Base-by-base conservation (phyloP, 805 yeast species). In the Candida awuae region DNA sequence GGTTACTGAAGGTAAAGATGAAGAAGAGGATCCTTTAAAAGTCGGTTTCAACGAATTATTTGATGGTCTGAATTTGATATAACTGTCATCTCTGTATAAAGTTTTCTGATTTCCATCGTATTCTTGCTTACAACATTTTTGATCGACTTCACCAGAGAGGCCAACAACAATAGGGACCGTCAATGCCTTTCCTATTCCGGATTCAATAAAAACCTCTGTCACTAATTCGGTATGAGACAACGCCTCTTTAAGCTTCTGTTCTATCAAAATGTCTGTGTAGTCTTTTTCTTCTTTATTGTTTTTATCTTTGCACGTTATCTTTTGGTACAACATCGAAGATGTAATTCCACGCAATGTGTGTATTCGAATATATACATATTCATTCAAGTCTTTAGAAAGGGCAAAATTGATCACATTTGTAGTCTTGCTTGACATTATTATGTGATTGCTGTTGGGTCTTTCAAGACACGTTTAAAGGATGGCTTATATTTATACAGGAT, bases 351-450 rank as follows among this genome's bases (percentile, higher is more conserved):
- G 34, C 2, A 47, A 23, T 7, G 39, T 37, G 13, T 47, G 55
- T 12, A 79, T 58, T 43, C 70, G 76, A 6, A 79, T 55, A 20
- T 63, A 52, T 39, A 80, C 62, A 0, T 72, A 75, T 3, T 65
- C 45, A 26, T 69, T 65, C 15, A 79, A 52, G 44, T 77, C 84
- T 42, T 70, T 67, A 0, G 84, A 75, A 4, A 72, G 62, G 49
- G 74, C 73, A 53, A 75, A 78, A 6, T 78, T 69, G 23, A 42
- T 38, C 2, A 45, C 44, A 16, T 21, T 38, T 8, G 35, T 31
- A 4, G 26, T 20, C 18, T 23, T 31, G 6, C 39, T 42, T 15
- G 25, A 14, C 37, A 39, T 33, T n/a, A n/a, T n/a, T n/a, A n/a
- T n/a, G n/a, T n/a, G n/a, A n/a, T n/a, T n/a, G n/a, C n/a, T n/a